Conservation (phyloP, 257 asterid species). For the Solanum etuberosum region DNA sequence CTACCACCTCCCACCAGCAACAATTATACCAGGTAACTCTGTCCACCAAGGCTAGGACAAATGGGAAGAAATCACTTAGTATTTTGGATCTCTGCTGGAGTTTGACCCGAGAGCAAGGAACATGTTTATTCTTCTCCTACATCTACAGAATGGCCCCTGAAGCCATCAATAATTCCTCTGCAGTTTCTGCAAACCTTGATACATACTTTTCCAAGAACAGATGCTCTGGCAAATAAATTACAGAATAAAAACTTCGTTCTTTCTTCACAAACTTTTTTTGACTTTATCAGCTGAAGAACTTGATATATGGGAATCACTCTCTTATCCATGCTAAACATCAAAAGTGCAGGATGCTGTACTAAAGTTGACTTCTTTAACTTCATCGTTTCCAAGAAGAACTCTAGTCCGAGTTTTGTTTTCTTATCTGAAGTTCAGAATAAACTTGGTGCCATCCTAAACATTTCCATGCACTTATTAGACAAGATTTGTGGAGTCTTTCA, state of each 20-base stretch:
- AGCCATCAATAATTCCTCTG: slow-evolving; percentile 5
- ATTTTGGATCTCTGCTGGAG: too few relatives aligned
- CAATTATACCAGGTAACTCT: too few relatives aligned
- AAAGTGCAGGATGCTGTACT: neutral
- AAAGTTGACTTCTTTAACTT: neutral
- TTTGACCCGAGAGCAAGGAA: too few relatives aligned
- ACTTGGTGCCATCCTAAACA: slow-evolving; percentile 10
- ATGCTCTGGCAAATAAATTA: neutral
- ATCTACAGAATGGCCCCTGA: slow-evolving; percentile 2
- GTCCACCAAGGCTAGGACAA: too few relatives aligned
- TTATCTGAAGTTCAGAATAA: slow-evolving; percentile 5
- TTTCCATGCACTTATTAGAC: slow-evolving; percentile 3
- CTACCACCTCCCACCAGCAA: too few relatives aligned
- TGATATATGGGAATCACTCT: slow-evolving; percentile 12
- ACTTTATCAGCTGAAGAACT: slow-evolving; percentile 4
- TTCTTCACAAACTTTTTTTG: slow-evolving; percentile 5
- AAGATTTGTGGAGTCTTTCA: too few relatives aligned
- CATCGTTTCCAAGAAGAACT: slow-evolving; percentile 6
- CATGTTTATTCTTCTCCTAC: neutral
- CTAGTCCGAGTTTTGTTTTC: slow-evolving; percentile 7
- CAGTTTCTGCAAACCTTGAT: slow-evolving; percentile 1
- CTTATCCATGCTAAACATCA: slow-evolving; percentile 10
- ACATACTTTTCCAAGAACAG: slow-evolving; percentile 8
- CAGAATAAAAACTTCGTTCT: neutral
- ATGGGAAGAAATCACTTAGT: too few relatives aligned